phyloP scores from a whole-genome alignment of 768 basidiomycete species.

The Panaeolus cyanescens region DNA sequence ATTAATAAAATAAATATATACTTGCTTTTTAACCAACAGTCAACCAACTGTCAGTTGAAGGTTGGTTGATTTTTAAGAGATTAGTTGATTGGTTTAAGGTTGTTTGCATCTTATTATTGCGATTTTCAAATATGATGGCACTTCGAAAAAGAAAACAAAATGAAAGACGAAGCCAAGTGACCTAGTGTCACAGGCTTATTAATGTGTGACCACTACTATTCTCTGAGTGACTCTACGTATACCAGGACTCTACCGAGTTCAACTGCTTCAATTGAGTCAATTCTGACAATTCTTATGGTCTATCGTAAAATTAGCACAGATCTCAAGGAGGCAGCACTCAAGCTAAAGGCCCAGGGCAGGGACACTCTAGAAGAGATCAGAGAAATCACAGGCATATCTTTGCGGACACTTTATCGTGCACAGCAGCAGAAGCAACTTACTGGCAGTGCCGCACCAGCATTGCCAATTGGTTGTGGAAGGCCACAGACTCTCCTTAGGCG shows the following conservation, averaged over 20 bases:
- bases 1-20: too few relatives aligned
- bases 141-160: neutral
- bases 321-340: conserved; percentile 14
- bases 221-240: neutral
- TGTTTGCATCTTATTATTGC: too few relatives aligned
- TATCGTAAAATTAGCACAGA: conserved; percentile 15
- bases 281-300: conserved; percentile 7
- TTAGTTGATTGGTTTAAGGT: too few relatives aligned
- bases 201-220: neutral
- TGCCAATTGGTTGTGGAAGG: conserved; percentile 17
- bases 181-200: neutral
- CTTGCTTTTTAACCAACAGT: too few relatives aligned
- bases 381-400: conserved; percentile 9
- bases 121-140: conserved; percentile 10
- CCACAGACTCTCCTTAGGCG: conserved; percentile 12
- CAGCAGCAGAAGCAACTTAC: conserved; percentile 3
- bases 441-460: conserved; percentile 15
- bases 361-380: conserved; percentile 13
- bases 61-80: too few relatives aligned
- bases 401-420: conserved; percentile 7
- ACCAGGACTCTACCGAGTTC: neutral
- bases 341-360: conserved; percentile 5
- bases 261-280: neutral
- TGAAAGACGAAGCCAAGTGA: neutral
- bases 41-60: too few relatives aligned